Evolutionary conservation across 805 yeast genomes (phyloP).

Genomic region (Saccharomycopsis microspora): DNA sequence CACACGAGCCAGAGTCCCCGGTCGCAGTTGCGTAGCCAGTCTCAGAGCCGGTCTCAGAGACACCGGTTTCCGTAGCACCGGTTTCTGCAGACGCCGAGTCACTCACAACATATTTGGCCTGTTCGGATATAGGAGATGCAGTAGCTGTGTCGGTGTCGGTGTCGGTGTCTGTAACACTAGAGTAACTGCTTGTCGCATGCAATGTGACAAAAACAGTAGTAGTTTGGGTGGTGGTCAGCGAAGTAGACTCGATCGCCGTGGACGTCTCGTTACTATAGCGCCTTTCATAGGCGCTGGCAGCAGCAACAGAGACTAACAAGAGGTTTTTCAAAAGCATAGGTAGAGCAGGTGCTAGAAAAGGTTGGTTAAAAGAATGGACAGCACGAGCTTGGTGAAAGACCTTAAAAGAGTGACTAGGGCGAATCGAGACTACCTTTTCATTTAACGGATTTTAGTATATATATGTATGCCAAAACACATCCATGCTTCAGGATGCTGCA

Average conservation of each 20-base stretch:
- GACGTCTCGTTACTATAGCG: slow-evolving; percentile 4
- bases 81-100: background rate
- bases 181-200: background rate
- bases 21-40: background rate
- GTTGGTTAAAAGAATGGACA: background rate
- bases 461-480: background rate
- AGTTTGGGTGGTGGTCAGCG: slow-evolving; percentile 8
- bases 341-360: background rate
- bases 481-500: background rate
- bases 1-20: background rate
- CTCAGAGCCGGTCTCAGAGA: background rate
- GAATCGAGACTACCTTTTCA: background rate
- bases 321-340: background rate
- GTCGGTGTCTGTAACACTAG: background rate
- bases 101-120: background rate
- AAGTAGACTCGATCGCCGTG: background rate
- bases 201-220: slow-evolving; percentile 1
- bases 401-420: background rate
- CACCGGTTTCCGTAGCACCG: background rate
- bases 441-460: background rate
- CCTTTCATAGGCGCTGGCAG: background rate
- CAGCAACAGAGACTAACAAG: background rate
- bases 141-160: too few species aligned
- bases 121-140: too few species aligned
- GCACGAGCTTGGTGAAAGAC: background rate